Evolutionary conservation across 192 early-diverging fungal genomes (phyloP), one percentile per base, ranked within the genome.

Genomic region (Coemansia furcata): DNA sequence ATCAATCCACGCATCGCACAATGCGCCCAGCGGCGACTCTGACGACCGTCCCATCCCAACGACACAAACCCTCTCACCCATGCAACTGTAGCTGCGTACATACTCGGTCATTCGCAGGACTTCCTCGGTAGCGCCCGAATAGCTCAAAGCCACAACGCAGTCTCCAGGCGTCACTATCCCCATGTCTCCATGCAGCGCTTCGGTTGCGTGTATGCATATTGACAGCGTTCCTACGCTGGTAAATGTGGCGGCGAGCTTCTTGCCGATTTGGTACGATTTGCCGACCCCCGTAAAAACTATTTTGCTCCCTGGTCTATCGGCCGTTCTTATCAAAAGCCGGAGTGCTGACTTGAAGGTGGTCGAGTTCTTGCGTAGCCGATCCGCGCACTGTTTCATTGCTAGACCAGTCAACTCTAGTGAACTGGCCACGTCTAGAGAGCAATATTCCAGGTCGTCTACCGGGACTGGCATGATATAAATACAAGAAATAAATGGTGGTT

Each of bases 121-220:
- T 57, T 81, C 78, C 6, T 67, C 65, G 3, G 78, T 76, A 11
- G 44, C 62, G 7, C 78, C 78, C 23, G 73, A 76, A 38, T 81
- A 76, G 19, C 78, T 81, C n/a, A 81, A 62, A 6, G 71, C 67
- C 1, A 81, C 17, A 33, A 81, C 60, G 26, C 73, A 75, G 62
- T 81, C 78, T 11, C 63, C 63, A 2, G 59, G 54, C 1, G 17
- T 23, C 9, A 81, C 19, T 2, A 75, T 63, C 0, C 78, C 78
- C 17, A 81, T 39, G 35, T 81, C 78, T 17, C 78, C 78, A 21
- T 81, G 78, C 6, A 81, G 44, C 1, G 74, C 74, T 8, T 81
- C 78, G 33, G 78, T 81, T 1, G 78, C 58, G 46, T 81, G 78
- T 17, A 81, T 46, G 33, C 66, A 62, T 7, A 76, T 37, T 3